Base-by-base conservation (phyloP, 176 grass and related monocot species). In the Oryza coarctata region DNA sequence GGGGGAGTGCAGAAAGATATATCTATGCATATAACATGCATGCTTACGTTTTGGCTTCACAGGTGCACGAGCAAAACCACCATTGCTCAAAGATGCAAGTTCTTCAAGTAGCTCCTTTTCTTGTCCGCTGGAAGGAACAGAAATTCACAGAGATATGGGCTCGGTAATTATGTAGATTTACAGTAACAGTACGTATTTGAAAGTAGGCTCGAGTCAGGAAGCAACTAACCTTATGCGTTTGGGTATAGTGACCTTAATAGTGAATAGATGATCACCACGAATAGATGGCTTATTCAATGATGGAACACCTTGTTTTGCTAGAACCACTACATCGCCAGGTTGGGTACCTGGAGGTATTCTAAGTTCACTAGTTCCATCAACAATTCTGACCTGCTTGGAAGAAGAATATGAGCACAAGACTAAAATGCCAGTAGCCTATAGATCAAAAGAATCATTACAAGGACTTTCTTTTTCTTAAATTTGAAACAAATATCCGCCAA, bases 191-290 rank as follows among this genome's bases (percentile, higher is more conserved):
- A 45, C 26, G 14, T 38, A 74, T 28, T 78, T 15, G 25, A 70
- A 80, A 13, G 65, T 83, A 85, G 28, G 14, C 1, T 70, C 65
- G 71, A 61, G 20, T 69, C 28, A 73, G 39, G 71, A 76, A 80
- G n/a, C 40, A 76, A 71, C 4, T 75, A 55, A 98, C 96, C 96
- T 93, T 88, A 98, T 90, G 23, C 89, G 92, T 74, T 84, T 98
- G n/a, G 96, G 96, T 88, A 98, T 95, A 34, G 88, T 87, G 12
- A 98, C 87, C 23, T 90, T 98, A 69, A 98, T 86, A 77, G 88
- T 95, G 83, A 98, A 98, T 57, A 98, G 85, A 93, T 98, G 93
- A 71, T 95, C 93, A 65, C 96, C 96, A 36, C 96, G 90, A 86
- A 95, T 80, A 64, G 92, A 91, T 80, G 93, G 83, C 36, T 86